Evolutionary conservation across 1,284 basidiomycete species (phyloP).

Genomic region (Boletus semigastroideus): DNA sequence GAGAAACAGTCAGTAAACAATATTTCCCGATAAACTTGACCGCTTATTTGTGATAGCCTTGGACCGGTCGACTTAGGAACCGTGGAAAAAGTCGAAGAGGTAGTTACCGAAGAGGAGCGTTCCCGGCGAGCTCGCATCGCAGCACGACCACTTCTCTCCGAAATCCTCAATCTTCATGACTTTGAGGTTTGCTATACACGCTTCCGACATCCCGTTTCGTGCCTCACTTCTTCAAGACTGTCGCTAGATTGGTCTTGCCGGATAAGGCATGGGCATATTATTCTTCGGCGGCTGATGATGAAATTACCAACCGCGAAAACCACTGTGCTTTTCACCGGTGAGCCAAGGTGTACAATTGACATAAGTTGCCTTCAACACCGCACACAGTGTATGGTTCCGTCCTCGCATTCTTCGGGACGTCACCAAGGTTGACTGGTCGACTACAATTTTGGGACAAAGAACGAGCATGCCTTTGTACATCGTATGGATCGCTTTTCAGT

Average conservation of each 20-base stretch:
- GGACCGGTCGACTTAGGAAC: slow-evolving; percentile 69
- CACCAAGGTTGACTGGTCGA: slow-evolving; percentile 77
- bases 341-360: slow-evolving; percentile 7
- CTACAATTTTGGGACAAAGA: slow-evolving; percentile 73
- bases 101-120: slow-evolving; percentile 60
- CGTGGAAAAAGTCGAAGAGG: slow-evolving; percentile 51
- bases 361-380: background rate
- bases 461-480: slow-evolving; percentile 83
- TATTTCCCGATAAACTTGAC: background rate
- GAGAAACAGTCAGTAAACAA: slow-evolving; percentile 64
- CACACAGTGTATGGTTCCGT: slow-evolving; percentile 84
- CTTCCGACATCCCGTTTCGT: background rate
- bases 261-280: slow-evolving; percentile 91
- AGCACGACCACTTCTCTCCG: slow-evolving; percentile 65
- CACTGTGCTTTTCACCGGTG: slow-evolving; percentile 83
- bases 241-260: slow-evolving; percentile 72
- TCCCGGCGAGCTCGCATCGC: slow-evolving; percentile 52
- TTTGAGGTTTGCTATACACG: slow-evolving; percentile 64
- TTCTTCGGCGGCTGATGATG: slow-evolving; percentile 84
- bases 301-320: slow-evolving; percentile 88
- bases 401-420: slow-evolving; percentile 88
- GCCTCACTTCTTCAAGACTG: slow-evolving; percentile 46
- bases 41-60: slow-evolving; percentile 43
- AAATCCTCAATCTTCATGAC: slow-evolving; percentile 87
- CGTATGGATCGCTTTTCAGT: slow-evolving; percentile 23